These are phyloP conservation scores for Exidia glandulosa DNA, from an alignment of 768 basidiomycete species.

Conservation along the genomic window DNA sequence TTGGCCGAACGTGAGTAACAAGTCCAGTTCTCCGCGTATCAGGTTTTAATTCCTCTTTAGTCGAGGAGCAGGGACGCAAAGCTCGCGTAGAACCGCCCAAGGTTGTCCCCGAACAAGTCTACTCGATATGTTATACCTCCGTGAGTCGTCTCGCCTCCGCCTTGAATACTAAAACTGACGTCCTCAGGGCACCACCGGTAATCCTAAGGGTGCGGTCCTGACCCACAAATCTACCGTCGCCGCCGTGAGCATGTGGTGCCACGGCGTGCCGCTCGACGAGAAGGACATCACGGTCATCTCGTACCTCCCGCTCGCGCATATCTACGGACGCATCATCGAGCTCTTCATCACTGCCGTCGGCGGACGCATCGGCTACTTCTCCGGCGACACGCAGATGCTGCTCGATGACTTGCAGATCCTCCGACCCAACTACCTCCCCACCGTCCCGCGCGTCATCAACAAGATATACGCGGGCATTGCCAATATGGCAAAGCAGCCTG, in stretches of 20 bases:
- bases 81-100: constrained; percentile 49
- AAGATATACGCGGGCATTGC: constrained; percentile 51
- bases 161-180: not conserved
- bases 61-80: constrained; percentile 63
- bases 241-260: constrained; percentile 46
- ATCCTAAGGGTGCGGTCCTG: constrained; percentile 77
- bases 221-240: constrained; percentile 58
- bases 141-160: constrained; percentile 36
- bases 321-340: constrained; percentile 61
- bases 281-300: constrained; percentile 45
- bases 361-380: constrained; percentile 71
- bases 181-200: constrained; percentile 75
- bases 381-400: constrained; percentile 79
- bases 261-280: constrained; percentile 37
- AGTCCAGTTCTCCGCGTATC: not conserved
- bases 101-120: constrained; percentile 51
- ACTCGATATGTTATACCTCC: constrained; percentile 93
- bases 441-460: constrained; percentile 83
- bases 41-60: constrained; percentile 24
- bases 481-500: constrained; percentile 49
- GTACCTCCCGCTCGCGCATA: constrained; percentile 82
- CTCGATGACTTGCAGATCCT: constrained; percentile 82
- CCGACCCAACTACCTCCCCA: constrained; percentile 73
- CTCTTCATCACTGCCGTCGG: constrained; percentile 45
- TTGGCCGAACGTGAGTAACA: constrained; percentile 51